phyloP scores from a whole-genome alignment of 2,329 filamentous ascomycete genomes.

The Apiospora hydei region DNA sequence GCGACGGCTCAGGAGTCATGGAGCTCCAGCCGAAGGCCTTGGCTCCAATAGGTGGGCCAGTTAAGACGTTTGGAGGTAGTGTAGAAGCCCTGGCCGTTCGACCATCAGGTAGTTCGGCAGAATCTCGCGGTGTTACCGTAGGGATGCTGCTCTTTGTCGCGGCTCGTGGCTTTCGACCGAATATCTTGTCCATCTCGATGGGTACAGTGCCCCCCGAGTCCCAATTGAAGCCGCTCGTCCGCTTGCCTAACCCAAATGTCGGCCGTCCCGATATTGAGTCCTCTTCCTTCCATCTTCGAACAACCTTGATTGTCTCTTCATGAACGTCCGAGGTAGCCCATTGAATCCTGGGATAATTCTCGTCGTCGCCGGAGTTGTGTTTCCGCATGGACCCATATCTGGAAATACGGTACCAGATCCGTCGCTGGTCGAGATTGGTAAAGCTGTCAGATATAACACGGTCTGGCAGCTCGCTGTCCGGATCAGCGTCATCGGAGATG shows the following conservation, averaged over 20 bases:
- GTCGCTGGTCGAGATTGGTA: slow-evolving; percentile 62
- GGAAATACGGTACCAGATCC: slow-evolving; percentile 70
- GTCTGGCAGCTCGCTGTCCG: slow-evolving; percentile 49
- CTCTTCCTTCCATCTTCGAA: slow-evolving; percentile 72
- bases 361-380: slow-evolving; percentile 63
- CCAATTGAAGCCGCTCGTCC: slow-evolving; percentile 67
- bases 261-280: slow-evolving; percentile 63
- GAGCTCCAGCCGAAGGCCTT: slow-evolving; percentile 38
- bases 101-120: slow-evolving; percentile 26
- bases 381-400: slow-evolving; percentile 65
- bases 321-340: slow-evolving; percentile 65
- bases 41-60: neutral
- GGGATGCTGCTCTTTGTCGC: slow-evolving; percentile 29
- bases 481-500: slow-evolving; percentile 25
- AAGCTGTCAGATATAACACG: slow-evolving; percentile 60
- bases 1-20: slow-evolving; percentile 25
- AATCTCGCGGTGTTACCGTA: slow-evolving; percentile 37
- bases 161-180: slow-evolving; percentile 45
- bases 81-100: neutral
- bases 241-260: slow-evolving; percentile 51
- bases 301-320: slow-evolving; percentile 62
- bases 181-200: slow-evolving; percentile 56
- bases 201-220: slow-evolving; percentile 57
- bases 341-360: slow-evolving; percentile 64
- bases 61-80: neutral